phyloP scores from a whole-genome alignment of 2,329 filamentous ascomycete genomes.

The Trichoderma lentiforme region DNA sequence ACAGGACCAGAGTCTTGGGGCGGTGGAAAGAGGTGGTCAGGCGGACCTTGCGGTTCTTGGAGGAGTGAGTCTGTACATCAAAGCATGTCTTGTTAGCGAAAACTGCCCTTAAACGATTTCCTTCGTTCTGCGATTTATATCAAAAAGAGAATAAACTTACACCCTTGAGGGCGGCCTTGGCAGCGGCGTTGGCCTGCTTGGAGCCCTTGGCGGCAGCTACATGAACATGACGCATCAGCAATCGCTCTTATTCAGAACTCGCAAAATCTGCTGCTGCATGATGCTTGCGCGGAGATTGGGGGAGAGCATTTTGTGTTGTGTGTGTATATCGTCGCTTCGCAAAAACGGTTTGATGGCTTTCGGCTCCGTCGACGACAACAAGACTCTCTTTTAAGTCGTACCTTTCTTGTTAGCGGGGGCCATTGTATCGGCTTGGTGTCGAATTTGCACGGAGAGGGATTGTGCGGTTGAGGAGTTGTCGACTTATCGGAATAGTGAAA shows the following conservation, averaged over 20 bases:
- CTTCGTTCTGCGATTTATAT: not conserved
- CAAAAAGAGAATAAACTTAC: slow-evolving; percentile 56
- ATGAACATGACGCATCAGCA: slow-evolving; percentile 61
- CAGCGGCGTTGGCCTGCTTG: slow-evolving; percentile 90
- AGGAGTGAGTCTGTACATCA: slow-evolving; percentile 47
- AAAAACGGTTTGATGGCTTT: not conserved
- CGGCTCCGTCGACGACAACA: slow-evolving; percentile 11
- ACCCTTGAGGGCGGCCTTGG: slow-evolving; percentile 94
- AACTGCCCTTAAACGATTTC: not conserved
- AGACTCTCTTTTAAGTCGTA: slow-evolving; percentile 37
- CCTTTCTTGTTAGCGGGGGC: slow-evolving; percentile 43
- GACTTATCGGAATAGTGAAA: slow-evolving; percentile 15
- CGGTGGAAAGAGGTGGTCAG: slow-evolving; percentile 93
- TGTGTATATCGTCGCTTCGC: not conserved
- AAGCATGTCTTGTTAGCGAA: not conserved
- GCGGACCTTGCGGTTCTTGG: slow-evolving; percentile 93
- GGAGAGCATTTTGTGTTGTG: slow-evolving; percentile 1
- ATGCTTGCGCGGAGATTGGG: slow-evolving; percentile 38
- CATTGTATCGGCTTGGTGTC: slow-evolving; percentile 31
- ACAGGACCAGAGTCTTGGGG: slow-evolving; percentile 92
- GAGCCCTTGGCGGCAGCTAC: slow-evolving; percentile 60
- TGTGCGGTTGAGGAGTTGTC: slow-evolving; percentile 16
- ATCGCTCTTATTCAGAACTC: slow-evolving; percentile 69
- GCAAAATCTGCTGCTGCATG: slow-evolving; percentile 74
- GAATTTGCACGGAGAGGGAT: slow-evolving; percentile 10